These are phyloP conservation scores for Blastobotrys illinoisensis DNA, from an alignment of 1,139 yeast species.

Conservation along the genomic window DNA sequence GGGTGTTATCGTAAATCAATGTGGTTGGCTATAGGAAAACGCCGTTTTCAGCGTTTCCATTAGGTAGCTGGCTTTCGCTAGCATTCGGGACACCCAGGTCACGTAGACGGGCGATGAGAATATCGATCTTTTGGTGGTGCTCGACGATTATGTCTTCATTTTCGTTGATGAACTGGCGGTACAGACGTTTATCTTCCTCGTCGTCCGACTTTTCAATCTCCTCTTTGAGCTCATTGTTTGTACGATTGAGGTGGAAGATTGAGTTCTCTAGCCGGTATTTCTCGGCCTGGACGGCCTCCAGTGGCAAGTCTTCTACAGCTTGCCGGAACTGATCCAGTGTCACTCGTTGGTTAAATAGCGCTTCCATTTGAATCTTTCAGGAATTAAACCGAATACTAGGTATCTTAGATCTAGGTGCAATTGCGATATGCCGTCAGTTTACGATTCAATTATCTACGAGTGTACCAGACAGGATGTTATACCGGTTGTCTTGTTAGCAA, in stretches of 20 bases:
- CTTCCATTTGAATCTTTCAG: not conserved
- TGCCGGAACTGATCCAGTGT: constrained; percentile 16
- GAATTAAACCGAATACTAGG: not conserved
- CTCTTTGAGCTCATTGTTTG: constrained; percentile 24
- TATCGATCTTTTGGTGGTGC: constrained; percentile 19
- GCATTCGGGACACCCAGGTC: constrained; percentile 1
- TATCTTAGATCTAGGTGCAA: too few species aligned
- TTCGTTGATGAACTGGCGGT: constrained; percentile 22
- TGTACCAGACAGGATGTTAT: too few species aligned
- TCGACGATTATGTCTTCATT: constrained; percentile 21
- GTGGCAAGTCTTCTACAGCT: constrained; percentile 19
- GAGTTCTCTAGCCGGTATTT: constrained; percentile 28
- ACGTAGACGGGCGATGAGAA: not conserved
- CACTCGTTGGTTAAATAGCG: constrained; percentile 9
- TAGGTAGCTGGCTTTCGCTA: not conserved
- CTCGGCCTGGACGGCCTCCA: constrained; percentile 19
- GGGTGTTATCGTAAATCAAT: too few species aligned
- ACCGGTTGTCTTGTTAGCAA: too few species aligned
- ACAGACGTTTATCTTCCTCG: constrained; percentile 14
- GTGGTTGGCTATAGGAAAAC: constrained; percentile 3
- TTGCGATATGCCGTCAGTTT: too few species aligned
- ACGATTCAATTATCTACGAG: too few species aligned
- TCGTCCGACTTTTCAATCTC: constrained; percentile 16
- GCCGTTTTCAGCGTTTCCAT: not conserved
- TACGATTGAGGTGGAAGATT: constrained; percentile 24